Evolutionary conservation across 805 yeast species (phyloP).

Genomic region (Priceomyces medius): DNA sequence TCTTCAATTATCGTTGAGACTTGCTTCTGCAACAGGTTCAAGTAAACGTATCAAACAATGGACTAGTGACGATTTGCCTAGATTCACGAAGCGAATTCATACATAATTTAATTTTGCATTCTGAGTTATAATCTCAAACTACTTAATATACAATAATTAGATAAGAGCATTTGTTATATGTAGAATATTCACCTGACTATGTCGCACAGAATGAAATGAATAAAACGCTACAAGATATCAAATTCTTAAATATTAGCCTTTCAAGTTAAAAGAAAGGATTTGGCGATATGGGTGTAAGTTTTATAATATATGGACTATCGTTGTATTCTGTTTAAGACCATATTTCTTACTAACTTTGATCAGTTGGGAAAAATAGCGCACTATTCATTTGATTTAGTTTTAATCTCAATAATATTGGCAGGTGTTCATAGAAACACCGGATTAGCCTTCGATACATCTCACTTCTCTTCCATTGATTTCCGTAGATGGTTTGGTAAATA

Average conservation of each 20-base stretch:
- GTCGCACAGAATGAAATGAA: too few relatives aligned
- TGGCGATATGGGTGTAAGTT: constrained; percentile 8
- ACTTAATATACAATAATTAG: not conserved
- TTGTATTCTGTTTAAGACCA: not conserved
- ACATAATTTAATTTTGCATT: not conserved
- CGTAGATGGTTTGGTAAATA: constrained; percentile 52
- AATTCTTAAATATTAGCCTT: too few relatives aligned
- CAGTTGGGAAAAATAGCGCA: constrained; percentile 68
- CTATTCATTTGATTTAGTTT: constrained; percentile 71
- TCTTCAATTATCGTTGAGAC: constrained; percentile 47
- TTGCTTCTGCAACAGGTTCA: constrained; percentile 35
- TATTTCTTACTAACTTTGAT: constrained; percentile 1
- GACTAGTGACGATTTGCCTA: constrained; percentile 51
- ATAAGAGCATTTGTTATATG: too few relatives aligned
- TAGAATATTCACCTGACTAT: not conserved
- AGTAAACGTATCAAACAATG: constrained; percentile 63
- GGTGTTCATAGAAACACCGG: constrained; percentile 87
- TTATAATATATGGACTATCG: not conserved
- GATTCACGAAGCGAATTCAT: constrained; percentile 43
- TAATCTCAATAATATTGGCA: constrained; percentile 79
- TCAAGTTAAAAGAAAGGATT: too few relatives aligned
- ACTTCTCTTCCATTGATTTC: constrained; percentile 47
- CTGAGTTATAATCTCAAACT: not conserved
- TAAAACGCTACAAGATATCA: too few relatives aligned
- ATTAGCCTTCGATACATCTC: constrained; percentile 50